phyloP scores from a whole-genome alignment of 805 yeast species.

The Yarrowia sp. region DNA sequence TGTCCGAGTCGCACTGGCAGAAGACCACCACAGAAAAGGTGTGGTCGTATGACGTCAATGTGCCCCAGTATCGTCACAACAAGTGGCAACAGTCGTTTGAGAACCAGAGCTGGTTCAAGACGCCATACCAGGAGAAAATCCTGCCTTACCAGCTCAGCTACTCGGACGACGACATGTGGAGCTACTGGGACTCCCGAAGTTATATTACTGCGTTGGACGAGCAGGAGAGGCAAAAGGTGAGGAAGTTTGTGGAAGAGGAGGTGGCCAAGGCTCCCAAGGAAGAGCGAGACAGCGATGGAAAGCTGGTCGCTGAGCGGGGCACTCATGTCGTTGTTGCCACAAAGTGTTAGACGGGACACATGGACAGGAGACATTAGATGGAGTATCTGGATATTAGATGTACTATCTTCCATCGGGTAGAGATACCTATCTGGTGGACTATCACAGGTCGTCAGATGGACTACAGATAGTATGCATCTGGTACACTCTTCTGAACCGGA shows the following conservation, averaged over 20 bases:
- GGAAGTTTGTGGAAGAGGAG: neutral
- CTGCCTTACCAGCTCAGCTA: slow-evolving; percentile 37
- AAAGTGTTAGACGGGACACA: too few relatives aligned
- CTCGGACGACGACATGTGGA: slow-evolving; percentile 41
- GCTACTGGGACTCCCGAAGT: slow-evolving; percentile 54
- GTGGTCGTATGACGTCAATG: slow-evolving; percentile 42
- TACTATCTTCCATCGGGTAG: too few relatives aligned
- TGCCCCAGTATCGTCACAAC: slow-evolving; percentile 52
- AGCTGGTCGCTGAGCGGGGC: neutral
- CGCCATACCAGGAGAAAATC: slow-evolving; percentile 39
- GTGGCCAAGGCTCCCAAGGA: neutral
- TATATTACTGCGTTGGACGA: slow-evolving; percentile 49
- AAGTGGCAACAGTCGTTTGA: slow-evolving; percentile 46
- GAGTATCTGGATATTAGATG: too few relatives aligned
- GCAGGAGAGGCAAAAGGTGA: slow-evolving; percentile 36
- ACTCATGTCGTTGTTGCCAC: slow-evolving; percentile 13
- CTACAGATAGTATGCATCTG: too few relatives aligned
- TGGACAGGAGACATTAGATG: too few relatives aligned
- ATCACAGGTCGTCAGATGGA: too few relatives aligned
- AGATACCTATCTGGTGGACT: too few relatives aligned
- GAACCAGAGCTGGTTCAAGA: slow-evolving; percentile 38
- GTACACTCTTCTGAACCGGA: too few relatives aligned
- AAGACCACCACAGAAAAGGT: slow-evolving; percentile 38
- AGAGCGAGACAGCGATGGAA: neutral
- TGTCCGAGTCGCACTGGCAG: slow-evolving; percentile 42